Evolutionary conservation across 495 filamentous ascomycete species (phyloP).

Genomic region (Monascus purpureus): DNA sequence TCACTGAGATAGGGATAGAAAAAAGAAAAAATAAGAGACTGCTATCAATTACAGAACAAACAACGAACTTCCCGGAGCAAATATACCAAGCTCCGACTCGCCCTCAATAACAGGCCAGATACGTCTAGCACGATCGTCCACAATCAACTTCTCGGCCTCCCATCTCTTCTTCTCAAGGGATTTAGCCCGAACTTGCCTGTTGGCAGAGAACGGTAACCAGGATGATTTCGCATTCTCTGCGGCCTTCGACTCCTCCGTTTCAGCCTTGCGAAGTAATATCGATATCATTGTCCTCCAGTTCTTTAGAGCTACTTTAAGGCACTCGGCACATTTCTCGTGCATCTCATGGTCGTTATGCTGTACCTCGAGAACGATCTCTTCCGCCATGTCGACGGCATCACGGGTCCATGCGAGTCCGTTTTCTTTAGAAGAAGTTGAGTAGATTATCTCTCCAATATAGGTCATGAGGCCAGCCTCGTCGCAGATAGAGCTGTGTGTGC

Average conservation of each 20-base stretch:
- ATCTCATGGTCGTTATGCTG: slow-evolving; percentile 21
- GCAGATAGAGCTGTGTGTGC: slow-evolving; percentile 49
- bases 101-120: slow-evolving; percentile 20
- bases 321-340: slow-evolving; percentile 52
- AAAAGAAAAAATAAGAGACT: too few relatives aligned
- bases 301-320: slow-evolving; percentile 50
- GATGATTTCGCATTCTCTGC: slow-evolving; percentile 23
- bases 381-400: slow-evolving; percentile 60
- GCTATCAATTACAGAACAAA: too few relatives aligned
- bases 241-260: slow-evolving; percentile 25
- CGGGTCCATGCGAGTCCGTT: slow-evolving; percentile 74
- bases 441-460: slow-evolving; percentile 91
- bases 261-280: slow-evolving; percentile 36
- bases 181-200: slow-evolving; percentile 14
- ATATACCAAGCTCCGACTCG: slow-evolving; percentile 15
- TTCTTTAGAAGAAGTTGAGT: slow-evolving; percentile 45
- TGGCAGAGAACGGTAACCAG: slow-evolving; percentile 40
- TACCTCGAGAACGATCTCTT: slow-evolving; percentile 30
- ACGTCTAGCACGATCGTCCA: slow-evolving; percentile 24
- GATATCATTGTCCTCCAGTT: slow-evolving; percentile 67
- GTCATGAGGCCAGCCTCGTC: slow-evolving; percentile 75
- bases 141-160: slow-evolving; percentile 24
- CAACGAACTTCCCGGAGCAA: slow-evolving; percentile 22
- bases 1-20: too few relatives aligned
- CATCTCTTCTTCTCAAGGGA: slow-evolving; percentile 19